A percentile compares a stretch with the other conserved stretches of the same genome.
Conservation (phyloP, 441 rosid genomes). For the Corymbia citriodora region DNA sequence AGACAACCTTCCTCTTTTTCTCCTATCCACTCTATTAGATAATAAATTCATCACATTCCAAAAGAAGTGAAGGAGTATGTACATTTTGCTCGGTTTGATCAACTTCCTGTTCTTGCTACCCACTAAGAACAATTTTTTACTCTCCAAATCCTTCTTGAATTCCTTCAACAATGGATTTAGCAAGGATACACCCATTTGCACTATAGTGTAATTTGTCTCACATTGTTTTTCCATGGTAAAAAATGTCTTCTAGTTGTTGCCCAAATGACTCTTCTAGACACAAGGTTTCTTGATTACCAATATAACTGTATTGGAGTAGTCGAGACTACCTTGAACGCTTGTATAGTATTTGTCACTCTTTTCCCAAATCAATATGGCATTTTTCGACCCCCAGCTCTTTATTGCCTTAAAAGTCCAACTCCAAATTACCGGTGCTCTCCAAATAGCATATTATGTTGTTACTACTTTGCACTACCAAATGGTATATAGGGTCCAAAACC, state of each 20-base stretch:
- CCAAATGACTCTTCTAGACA: background rate
- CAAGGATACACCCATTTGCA: background rate
- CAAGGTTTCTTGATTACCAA: background rate
- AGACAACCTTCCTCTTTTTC: too few relatives aligned
- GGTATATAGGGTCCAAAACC: background rate
- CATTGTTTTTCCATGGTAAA: background rate
- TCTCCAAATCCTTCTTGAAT: background rate
- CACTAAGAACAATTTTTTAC: background rate
- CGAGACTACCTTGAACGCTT: too few relatives aligned
- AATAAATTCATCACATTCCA: too few relatives aligned
- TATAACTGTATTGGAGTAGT: background rate
- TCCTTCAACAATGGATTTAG: background rate
- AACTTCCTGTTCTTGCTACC: background rate
- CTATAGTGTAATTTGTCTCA: background rate
- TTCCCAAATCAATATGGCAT: background rate
- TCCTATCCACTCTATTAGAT: too few relatives aligned
- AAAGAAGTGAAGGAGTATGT: too few relatives aligned
- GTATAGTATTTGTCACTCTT: background rate
- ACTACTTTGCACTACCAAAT: background rate
- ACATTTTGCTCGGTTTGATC: accelerated
- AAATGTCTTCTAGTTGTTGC: background rate
- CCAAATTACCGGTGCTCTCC: background rate
- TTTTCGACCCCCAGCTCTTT: too few relatives aligned
- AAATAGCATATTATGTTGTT: too few relatives aligned
- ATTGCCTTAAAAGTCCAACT: background rate